These are phyloP conservation scores for Pseudodiploospora longispora DNA, from an alignment of 2,329 filamentous ascomycete genomes.

Conservation along the genomic window DNA sequence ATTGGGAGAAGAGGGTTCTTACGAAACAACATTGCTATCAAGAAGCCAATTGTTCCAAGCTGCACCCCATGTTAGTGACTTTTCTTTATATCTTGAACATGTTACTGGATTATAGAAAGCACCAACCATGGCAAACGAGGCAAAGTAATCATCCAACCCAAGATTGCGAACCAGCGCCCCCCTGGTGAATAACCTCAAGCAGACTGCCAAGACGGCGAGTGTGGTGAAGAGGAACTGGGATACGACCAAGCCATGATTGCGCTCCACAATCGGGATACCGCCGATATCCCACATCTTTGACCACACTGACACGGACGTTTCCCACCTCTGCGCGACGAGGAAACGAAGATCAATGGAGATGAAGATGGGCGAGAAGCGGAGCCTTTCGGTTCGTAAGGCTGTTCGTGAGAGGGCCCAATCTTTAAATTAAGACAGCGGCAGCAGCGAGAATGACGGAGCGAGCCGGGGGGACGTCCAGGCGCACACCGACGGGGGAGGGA, in stretches of 20 bases:
- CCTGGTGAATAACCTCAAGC: constrained; percentile 10
- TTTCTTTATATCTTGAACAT: too few species aligned
- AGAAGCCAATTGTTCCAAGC: constrained; percentile 13
- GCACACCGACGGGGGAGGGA: too few species aligned
- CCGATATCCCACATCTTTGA: constrained; percentile 9
- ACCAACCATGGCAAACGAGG: constrained; percentile 9
- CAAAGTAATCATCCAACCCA: constrained; percentile 8
- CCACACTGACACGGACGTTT: too few species aligned
- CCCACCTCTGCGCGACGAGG: not conserved
- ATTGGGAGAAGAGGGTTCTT: constrained; percentile 2
- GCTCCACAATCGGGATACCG: constrained; percentile 8
- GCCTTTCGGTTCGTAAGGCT: too few species aligned
- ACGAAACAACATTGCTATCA: constrained; percentile 13
- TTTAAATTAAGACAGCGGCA: too few species aligned
- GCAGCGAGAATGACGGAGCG: too few species aligned
- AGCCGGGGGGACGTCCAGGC: too few species aligned
- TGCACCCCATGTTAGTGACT: constrained; percentile 1
- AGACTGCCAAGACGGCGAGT: constrained; percentile 8
- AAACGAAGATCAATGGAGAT: constrained; percentile 22
- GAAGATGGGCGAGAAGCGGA: too few species aligned
- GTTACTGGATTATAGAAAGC: not conserved
- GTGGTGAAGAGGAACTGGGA: constrained; percentile 12
- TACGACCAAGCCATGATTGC: constrained; percentile 12
- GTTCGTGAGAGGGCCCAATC: too few species aligned
- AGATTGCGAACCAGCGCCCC: not conserved